phyloP scores from a whole-genome alignment of 2,329 filamentous ascomycete genomes.

The Xylaria arbuscula region DNA sequence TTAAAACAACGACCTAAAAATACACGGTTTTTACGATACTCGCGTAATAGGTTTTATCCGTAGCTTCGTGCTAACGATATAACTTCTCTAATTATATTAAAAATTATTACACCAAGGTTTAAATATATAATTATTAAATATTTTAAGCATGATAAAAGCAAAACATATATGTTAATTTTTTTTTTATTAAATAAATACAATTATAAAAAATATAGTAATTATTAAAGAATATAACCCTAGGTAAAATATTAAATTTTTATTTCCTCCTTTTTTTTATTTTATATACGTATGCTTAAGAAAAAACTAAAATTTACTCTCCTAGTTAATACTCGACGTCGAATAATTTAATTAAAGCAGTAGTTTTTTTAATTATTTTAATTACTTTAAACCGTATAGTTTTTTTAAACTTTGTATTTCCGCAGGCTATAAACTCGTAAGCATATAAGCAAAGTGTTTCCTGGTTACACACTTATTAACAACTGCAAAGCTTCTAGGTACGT shows the following conservation, averaged over 20 bases:
- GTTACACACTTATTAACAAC: neutral
- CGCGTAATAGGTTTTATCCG: too few species aligned
- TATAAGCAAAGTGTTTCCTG: neutral
- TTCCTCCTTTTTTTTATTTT: neutral
- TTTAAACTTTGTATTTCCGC: neutral
- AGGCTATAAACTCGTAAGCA: slow-evolving; percentile 1
- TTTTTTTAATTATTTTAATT: slow-evolving; percentile 8
- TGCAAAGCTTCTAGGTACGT: neutral
- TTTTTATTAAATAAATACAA: too few species aligned
- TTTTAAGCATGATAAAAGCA: too few species aligned
- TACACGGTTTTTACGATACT: too few species aligned
- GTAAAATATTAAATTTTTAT: neutral
- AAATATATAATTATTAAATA: too few species aligned
- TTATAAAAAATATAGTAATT: neutral
- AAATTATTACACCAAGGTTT: too few species aligned
- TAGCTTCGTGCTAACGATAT: too few species aligned
- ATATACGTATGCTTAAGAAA: neutral
- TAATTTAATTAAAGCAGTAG: neutral
- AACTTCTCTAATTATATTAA: too few species aligned
- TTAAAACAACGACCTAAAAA: too few species aligned
- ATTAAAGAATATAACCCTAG: neutral
- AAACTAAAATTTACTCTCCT: neutral
- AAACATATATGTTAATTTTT: too few species aligned
- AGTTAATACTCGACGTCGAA: slow-evolving; percentile 1
- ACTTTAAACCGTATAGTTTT: neutral